Evolutionary conservation across 345 rosid genomes (phyloP).

Genomic region (Bruguiera parviflora): DNA sequence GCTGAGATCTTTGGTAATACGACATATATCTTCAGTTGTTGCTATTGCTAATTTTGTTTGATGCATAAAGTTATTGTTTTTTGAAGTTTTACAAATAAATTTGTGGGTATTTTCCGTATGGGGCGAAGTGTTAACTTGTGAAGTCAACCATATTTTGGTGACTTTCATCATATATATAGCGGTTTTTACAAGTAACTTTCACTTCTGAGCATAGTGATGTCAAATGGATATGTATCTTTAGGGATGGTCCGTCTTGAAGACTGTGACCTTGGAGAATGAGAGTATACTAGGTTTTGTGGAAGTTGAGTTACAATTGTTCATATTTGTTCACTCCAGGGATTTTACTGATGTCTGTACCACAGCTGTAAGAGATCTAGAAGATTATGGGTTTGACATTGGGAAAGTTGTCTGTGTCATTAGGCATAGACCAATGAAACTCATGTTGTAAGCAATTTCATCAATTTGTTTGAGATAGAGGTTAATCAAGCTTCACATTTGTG

Average conservation of each 20-base stretch:
- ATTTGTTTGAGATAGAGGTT: background rate
- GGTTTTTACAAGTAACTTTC: background rate
- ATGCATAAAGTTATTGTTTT: background rate
- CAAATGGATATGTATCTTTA: too few species aligned
- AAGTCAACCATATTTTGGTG: background rate
- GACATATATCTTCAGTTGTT: background rate
- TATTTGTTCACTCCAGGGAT: too few species aligned
- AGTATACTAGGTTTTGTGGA: too few species aligned
- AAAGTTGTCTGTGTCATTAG: background rate
- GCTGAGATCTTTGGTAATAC: slow-evolving; percentile 1
- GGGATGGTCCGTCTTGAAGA: too few species aligned
- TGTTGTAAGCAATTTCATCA: background rate
- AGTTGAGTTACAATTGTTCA: too few species aligned
- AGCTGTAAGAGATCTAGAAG: background rate
- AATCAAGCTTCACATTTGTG: background rate
- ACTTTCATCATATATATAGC: background rate
- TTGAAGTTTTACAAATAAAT: background rate
- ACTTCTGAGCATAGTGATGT: too few species aligned
- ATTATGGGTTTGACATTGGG: background rate
- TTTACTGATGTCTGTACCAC: background rate
- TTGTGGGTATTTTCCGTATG: background rate
- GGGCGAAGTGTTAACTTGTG: background rate
- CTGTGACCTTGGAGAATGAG: too few species aligned
- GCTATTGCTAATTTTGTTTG: background rate
- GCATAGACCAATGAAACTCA: too few species aligned